These are phyloP conservation scores for Neurospora sp. DNA, from an alignment of 495 filamentous ascomycete genomes.

Conservation along the genomic window DNA sequence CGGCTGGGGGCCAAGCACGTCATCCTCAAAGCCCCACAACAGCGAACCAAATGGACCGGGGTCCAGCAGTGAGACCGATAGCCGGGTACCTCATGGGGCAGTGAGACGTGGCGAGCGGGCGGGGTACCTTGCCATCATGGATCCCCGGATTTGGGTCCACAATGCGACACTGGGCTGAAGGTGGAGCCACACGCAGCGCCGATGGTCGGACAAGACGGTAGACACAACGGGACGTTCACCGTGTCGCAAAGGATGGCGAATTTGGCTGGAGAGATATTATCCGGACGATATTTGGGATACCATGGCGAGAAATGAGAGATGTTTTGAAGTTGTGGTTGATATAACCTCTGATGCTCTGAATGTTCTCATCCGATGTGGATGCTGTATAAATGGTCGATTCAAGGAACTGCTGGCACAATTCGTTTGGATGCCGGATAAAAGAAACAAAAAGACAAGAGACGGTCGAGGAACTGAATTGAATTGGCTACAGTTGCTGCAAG, in stretches of 20 bases:
- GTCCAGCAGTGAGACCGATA: not conserved
- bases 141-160: not conserved
- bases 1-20: slow-evolving; percentile 10
- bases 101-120: not conserved
- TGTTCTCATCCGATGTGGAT: not conserved
- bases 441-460: not conserved
- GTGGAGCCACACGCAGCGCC: not conserved
- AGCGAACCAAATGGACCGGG: not conserved
- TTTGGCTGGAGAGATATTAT: not conserved
- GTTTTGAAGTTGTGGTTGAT: not conserved
- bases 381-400: not conserved
- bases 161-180: not conserved
- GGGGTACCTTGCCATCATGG: not conserved
- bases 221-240: not conserved
- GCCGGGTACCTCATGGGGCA: not conserved
- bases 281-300: not conserved
- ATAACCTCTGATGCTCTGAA: not conserved
- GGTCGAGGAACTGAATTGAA: not conserved
- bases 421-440: not conserved
- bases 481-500: not conserved
- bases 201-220: not conserved
- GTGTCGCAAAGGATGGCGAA: not conserved
- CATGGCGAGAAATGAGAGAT: not conserved
- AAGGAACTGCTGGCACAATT: not conserved
- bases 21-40: slow-evolving; percentile 9